Conservation (phyloP, 2,329 filamentous ascomycete genomes). For the Pezicula neosporulosa region DNA sequence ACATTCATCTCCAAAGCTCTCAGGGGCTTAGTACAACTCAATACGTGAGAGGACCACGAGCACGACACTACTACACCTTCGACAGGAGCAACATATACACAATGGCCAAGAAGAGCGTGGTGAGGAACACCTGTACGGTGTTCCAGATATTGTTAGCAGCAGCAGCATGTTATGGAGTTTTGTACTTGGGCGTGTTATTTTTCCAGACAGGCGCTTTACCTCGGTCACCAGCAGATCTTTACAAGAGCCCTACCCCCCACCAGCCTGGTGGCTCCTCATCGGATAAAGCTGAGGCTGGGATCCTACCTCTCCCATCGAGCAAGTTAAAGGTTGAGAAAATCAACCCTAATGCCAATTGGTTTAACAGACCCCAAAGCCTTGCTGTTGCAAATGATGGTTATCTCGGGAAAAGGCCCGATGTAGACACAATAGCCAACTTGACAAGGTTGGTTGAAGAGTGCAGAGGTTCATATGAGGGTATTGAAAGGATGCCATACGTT, state of each 20-base stretch:
- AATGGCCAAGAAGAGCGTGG: constrained; percentile 25
- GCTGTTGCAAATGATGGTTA: constrained; percentile 48
- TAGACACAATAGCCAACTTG: constrained; percentile 50
- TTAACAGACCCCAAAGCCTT: constrained; percentile 47
- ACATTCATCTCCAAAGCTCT: not conserved
- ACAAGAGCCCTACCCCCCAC: constrained; percentile 13
- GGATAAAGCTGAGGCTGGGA: constrained; percentile 7
- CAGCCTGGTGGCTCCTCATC: constrained; percentile 12
- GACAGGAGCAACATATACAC: constrained; percentile 6
- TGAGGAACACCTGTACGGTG: constrained; percentile 21
- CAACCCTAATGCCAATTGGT: constrained; percentile 49
- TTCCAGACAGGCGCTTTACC: constrained; percentile 23
- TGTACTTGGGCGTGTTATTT: constrained; percentile 22
- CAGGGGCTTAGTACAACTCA: too few relatives aligned
- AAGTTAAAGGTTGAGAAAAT: constrained; percentile 36
- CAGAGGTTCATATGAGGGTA: constrained; percentile 45
- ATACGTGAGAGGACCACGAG: not conserved
- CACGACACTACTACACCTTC: not conserved
- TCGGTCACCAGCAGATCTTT: constrained; percentile 22
- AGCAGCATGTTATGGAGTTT: constrained; percentile 20
- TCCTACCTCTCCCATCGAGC: constrained; percentile 10
- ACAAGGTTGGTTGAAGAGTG: constrained; percentile 49
- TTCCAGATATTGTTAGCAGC: constrained; percentile 25
- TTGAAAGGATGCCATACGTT: constrained; percentile 52
- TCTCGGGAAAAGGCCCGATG: constrained; percentile 44